Percentiles rank a stretch among this genome's conserved stretches.
phyloP scores from a whole-genome alignment of 2,329 filamentous ascomycete genomes.

The Cercospora sojina region DNA sequence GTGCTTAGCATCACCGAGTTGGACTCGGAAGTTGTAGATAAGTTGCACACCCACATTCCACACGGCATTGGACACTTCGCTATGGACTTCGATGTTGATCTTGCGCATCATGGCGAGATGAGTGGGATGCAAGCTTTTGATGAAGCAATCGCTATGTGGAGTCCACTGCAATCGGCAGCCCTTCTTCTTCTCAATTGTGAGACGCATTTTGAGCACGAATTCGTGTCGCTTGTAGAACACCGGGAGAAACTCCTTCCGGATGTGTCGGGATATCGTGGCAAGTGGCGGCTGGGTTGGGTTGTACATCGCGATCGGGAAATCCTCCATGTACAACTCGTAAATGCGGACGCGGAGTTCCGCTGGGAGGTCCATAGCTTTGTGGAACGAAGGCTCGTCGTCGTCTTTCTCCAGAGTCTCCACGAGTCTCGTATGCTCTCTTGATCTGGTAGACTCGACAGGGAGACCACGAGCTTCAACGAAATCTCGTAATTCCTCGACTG shows the following conservation, averaged over 20 bases:
- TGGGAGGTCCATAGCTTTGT: neutral
- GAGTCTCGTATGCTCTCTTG: neutral
- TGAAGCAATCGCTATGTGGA: neutral
- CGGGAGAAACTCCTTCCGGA: neutral
- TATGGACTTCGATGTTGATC: neutral
- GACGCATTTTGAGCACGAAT: neutral
- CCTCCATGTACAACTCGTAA: neutral
- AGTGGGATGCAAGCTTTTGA: neutral
- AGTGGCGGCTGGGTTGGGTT: neutral
- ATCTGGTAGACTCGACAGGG: fast-evolving
- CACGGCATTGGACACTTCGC: too few species aligned
- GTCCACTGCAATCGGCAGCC: neutral
- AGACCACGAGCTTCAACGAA: neutral
- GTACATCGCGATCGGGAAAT: neutral
- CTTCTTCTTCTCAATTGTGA: neutral
- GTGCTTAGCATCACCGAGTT: neutral
- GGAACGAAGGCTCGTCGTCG: neutral
- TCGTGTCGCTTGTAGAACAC: neutral
- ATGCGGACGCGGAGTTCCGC: neutral
- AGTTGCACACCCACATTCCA: too few species aligned
- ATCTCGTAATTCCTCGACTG: neutral
- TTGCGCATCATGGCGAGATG: neutral
- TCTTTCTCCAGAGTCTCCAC: neutral
- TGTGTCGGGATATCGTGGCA: neutral
- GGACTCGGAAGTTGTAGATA: neutral